Evolutionary conservation across 202 grass and related monocot genomes (phyloP).

Genomic region (Panicum hallii): DNA sequence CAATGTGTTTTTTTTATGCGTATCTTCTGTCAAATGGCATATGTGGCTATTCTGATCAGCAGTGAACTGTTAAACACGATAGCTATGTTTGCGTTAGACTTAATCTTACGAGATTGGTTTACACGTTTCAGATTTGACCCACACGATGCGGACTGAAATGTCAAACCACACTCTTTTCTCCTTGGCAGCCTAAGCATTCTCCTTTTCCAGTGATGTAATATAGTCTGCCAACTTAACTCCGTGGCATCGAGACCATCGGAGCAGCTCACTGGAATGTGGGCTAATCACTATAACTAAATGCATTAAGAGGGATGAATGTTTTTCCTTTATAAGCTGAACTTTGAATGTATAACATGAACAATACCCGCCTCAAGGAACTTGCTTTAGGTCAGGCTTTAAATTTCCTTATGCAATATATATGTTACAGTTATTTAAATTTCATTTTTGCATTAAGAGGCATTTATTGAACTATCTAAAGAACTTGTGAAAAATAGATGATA

Average conservation of each 20-base stretch:
- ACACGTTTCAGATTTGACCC: conserved; percentile 5
- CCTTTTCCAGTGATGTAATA: not conserved
- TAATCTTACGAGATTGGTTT: not conserved
- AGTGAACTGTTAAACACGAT: not conserved
- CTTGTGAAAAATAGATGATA: conserved; percentile 14
- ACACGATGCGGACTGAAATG: not conserved
- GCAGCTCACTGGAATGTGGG: not conserved
- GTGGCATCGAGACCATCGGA: not conserved
- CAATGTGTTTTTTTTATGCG: not conserved
- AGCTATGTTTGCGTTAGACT: not conserved
- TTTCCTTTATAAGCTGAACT: not conserved
- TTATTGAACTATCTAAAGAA: not conserved
- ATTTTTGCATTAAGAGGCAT: not conserved
- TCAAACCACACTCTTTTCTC: not conserved
- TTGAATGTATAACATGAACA: not conserved
- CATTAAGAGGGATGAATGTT: not conserved
- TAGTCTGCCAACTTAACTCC: too few species aligned
- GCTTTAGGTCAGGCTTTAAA: not conserved
- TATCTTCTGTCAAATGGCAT: not conserved
- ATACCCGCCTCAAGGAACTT: not conserved
- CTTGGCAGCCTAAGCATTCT: not conserved
- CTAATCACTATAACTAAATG: not conserved
- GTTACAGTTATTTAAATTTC: conserved; percentile 5
- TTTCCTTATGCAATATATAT: not conserved
- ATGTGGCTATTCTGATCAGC: not conserved